These are phyloP conservation scores for Nitzschia putrida DNA, from an alignment of 108 stramenopile species.

Conservation along the genomic window DNA sequence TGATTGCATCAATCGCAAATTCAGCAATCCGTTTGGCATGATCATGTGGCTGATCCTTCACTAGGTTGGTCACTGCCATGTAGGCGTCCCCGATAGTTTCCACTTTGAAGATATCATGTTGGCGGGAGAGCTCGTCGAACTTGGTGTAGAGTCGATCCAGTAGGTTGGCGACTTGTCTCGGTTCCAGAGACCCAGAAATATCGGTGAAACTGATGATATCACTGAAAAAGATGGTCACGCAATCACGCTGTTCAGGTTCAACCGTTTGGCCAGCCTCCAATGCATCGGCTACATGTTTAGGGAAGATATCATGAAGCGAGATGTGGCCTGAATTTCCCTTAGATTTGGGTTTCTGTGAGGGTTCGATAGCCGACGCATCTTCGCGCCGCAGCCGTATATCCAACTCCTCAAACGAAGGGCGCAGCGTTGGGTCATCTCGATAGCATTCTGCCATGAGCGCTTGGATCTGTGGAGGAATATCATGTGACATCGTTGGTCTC, in stretches of 20 bases:
- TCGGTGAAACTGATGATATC: slow-evolving; percentile 64
- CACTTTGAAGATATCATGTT: slow-evolving; percentile 63
- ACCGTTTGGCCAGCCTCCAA: slow-evolving; percentile 44
- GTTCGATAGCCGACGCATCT: background rate
- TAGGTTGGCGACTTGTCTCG: slow-evolving; percentile 47
- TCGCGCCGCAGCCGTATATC: slow-evolving; percentile 3
- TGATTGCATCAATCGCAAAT: slow-evolving; percentile 53
- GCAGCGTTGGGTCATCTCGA: background rate
- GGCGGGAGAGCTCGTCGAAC: slow-evolving; percentile 50
- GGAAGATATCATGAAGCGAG: slow-evolving; percentile 37
- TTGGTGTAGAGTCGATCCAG: slow-evolving; percentile 48
- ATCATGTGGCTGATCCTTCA: slow-evolving; percentile 38
- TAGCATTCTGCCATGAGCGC: slow-evolving; percentile 29
- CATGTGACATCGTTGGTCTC: slow-evolving; percentile 4
- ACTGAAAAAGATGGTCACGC: slow-evolving; percentile 51
- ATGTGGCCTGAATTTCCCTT: background rate
- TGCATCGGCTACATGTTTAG: slow-evolving; percentile 54
- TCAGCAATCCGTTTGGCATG: slow-evolving; percentile 60
- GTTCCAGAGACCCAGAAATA: slow-evolving; percentile 36
- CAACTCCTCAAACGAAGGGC: slow-evolving; percentile 22
- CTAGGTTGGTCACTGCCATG: slow-evolving; percentile 40
- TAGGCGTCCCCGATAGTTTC: slow-evolving; percentile 63
- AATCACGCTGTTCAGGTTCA: slow-evolving; percentile 34
- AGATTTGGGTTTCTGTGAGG: background rate
- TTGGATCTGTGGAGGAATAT: slow-evolving; percentile 9